Evolutionary conservation across 208 protist genomes (phyloP), one percentile per base, ranked within the genome.

Genomic region (Strigomonas culicis): DNA sequence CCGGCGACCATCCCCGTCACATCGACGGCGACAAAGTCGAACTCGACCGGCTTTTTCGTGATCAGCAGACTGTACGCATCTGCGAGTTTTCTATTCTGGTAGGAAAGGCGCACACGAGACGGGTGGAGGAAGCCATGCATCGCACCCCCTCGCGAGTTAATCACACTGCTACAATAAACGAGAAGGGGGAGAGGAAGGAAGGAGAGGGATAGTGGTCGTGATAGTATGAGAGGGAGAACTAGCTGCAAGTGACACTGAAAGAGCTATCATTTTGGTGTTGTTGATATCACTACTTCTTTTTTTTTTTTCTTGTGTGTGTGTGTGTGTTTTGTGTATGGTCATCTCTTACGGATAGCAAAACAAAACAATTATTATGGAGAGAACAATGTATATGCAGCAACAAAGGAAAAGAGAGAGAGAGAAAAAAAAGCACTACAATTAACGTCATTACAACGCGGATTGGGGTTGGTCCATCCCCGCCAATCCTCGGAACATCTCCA

Each of bases 11-110:
- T 77, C 15, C 72, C 63, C 10, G 74, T 84, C 13, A 84, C 74
- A 60, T 95, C 89, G 10, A 95, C 59, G 4, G 70, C 89, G 27
- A 95, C 80, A 46, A 92, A 93, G 62, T 95, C 89, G 71, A 75
- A 93, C 59, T 84, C 79, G 11, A 90, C 78, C 19, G 83, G 70
- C 68, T 92, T 93, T 66, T 95, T 95, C 10, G 86, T 83, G 53
- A 92, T 79, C 19, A 92, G 69, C 13, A 93, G 69, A 43, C 84
- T 75, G 44, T 77, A 83, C 28, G 68, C 68, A 53, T 90, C 82
- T 15, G 36, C 57, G 4, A 62, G 15, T 30, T 50, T 62, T 59
- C 46, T 30, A 44, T 53, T 10, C 25, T 39, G 34, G 25, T 30
- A 46, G 10, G 21, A 15, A 44, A 17, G 31, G 6, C 4, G 31